A percentile compares a stretch with the other conserved stretches of the same genome.
These are phyloP conservation scores for Porogramme epimiltina DNA, from an alignment of 1,284 basidiomycete genomes.

Conservation along the genomic window DNA sequence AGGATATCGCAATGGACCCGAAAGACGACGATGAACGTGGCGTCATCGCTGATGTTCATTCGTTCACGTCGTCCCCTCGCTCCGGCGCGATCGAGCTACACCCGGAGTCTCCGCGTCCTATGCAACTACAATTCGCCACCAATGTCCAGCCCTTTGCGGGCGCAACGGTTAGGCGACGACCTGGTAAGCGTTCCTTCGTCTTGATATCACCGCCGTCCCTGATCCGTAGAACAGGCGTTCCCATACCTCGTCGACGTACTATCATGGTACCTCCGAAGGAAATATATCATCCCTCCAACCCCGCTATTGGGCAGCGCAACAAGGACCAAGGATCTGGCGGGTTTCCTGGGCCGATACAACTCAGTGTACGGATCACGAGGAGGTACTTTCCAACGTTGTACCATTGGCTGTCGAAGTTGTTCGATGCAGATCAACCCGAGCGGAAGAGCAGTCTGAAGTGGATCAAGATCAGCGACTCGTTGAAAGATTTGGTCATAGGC, in stretches of 20 bases:
- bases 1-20: conserved; percentile 10
- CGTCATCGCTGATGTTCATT: conserved; percentile 32
- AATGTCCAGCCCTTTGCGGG: background rate
- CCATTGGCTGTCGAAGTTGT: conserved; percentile 37
- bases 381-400: conserved; percentile 39
- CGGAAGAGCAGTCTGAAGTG: conserved; percentile 34
- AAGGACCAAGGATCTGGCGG: conserved; percentile 42
- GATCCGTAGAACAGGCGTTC: too few species aligned
- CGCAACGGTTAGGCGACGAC: conserved; percentile 15
- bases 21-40: conserved; percentile 13
- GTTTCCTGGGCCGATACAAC: conserved; percentile 45
- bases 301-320: conserved; percentile 22
- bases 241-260: conserved; percentile 18
- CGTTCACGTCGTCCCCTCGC: conserved; percentile 43
- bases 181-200: conserved; percentile 12
- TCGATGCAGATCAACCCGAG: conserved; percentile 37
- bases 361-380: conserved; percentile 34
- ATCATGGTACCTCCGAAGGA: conserved; percentile 17
- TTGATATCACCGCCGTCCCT: too few species aligned
- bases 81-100: conserved; percentile 31
- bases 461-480: conserved; percentile 32
- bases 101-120: conserved; percentile 15
- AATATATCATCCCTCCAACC: background rate
- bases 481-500: conserved; percentile 52
- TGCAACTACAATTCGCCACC: conserved; percentile 6